These are phyloP conservation scores for Amanita inopinata DNA, from an alignment of 768 basidiomycete species.

Conservation along the genomic window DNA sequence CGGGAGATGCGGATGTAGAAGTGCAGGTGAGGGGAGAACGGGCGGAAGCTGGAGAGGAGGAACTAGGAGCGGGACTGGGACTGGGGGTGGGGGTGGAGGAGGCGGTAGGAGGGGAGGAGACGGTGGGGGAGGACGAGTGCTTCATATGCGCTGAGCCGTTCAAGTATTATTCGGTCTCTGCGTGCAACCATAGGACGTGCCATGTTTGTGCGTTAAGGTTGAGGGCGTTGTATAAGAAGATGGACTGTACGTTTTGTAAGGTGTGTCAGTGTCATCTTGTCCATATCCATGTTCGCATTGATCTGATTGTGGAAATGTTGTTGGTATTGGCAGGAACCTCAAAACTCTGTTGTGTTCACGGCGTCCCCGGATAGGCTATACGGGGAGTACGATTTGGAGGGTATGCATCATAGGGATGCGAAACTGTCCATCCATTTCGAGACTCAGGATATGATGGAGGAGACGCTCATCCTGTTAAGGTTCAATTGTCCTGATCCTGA, in stretches of 20 bases:
- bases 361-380: conserved; percentile 51
- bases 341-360: conserved; percentile 70
- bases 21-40: background rate
- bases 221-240: conserved; percentile 87
- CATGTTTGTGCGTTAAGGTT: conserved; percentile 87
- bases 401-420: conserved; percentile 54
- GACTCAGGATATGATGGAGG: conserved; percentile 90
- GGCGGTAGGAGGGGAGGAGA: background rate
- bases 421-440: conserved; percentile 82
- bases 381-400: conserved; percentile 43
- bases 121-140: conserved; percentile 44
- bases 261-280: conserved; percentile 27
- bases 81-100: background rate
- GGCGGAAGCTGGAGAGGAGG: background rate
- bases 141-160: conserved; percentile 95
- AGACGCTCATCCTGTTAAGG: conserved; percentile 79
- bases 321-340: conserved; percentile 46
- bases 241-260: conserved; percentile 95
- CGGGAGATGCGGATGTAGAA: background rate
- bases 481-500: conserved; percentile 88
- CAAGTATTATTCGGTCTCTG: conserved; percentile 80
- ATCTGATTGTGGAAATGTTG: background rate
- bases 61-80: background rate
- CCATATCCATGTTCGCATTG: background rate
- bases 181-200: conserved; percentile 92